Evolutionary conservation across 1,284 basidiomycete species (phyloP).

Genomic region (Pterulicium gracile): DNA sequence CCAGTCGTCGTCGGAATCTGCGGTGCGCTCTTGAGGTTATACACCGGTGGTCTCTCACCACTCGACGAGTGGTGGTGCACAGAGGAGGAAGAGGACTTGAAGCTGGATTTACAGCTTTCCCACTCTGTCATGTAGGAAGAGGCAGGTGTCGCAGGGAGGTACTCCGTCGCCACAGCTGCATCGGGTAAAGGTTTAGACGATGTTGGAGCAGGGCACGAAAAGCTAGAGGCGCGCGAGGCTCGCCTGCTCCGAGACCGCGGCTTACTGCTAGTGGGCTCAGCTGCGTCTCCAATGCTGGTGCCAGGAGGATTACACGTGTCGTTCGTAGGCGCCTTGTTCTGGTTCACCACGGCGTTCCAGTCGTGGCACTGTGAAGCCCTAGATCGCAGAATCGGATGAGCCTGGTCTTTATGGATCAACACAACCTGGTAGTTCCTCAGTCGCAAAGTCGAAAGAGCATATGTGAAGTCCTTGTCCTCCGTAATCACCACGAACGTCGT

Average conservation of each 20-base stretch:
- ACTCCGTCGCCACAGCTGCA: neutral
- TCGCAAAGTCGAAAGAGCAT: slow-evolving; percentile 41
- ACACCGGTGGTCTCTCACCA: no score
- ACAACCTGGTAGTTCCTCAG: slow-evolving; percentile 39
- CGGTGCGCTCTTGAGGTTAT: no score
- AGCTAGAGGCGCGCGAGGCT: neutral
- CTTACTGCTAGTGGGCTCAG: slow-evolving; percentile 1
- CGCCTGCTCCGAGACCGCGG: neutral
- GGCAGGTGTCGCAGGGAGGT: neutral
- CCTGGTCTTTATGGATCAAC: slow-evolving; percentile 29
- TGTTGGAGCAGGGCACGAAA: neutral
- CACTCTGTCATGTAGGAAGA: neutral
- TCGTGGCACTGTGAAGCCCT: slow-evolving; percentile 45
- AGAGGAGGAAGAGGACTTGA: neutral
- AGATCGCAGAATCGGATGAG: slow-evolving; percentile 35
- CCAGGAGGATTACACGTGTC: slow-evolving; percentile 2
- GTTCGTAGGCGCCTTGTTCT: slow-evolving; percentile 14
- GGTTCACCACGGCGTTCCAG: slow-evolving; percentile 37
- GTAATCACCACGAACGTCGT: slow-evolving; percentile 44
- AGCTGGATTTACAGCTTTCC: neutral
- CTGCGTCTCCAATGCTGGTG: neutral
- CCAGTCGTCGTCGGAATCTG: no score
- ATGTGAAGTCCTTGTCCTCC: slow-evolving; percentile 49
- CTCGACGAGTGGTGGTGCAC: no score
- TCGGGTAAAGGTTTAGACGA: neutral